Evolutionary conservation across 495 filamentous ascomycete species (phyloP).

Genomic region (Hypoxylon perforatum): DNA sequence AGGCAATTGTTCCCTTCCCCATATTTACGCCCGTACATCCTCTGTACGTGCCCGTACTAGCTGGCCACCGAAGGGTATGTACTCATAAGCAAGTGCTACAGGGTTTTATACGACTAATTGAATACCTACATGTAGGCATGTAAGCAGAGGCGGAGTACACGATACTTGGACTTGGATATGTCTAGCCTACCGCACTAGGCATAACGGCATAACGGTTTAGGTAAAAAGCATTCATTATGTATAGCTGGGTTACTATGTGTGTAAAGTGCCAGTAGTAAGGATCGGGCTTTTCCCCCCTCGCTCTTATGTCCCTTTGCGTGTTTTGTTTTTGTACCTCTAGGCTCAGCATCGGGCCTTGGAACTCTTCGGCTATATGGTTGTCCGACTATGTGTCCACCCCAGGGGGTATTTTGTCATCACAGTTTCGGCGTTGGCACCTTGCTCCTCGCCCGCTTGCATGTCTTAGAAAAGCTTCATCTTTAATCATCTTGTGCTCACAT

Average conservation of each 20-base stretch:
- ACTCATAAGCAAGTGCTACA: not conserved
- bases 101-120: no score
- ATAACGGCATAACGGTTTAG: constrained; percentile 2
- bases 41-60: constrained; percentile 14
- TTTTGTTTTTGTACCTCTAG: constrained; percentile 3
- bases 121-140: no score
- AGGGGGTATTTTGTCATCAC: constrained; percentile 1
- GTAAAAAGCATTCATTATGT: constrained; percentile 1
- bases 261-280: constrained; percentile 28
- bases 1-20: constrained; percentile 24
- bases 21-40: constrained; percentile 36
- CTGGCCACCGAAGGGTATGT: not conserved
- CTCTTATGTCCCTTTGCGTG: constrained; percentile 19
- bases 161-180: not conserved
- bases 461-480: constrained; percentile 18
- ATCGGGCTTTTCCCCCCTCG: constrained; percentile 26
- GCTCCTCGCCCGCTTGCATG: constrained; percentile 7
- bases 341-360: constrained; percentile 27
- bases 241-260: constrained; percentile 10
- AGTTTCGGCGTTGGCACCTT: constrained; percentile 19
- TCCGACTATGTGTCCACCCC: constrained; percentile 14
- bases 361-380: constrained; percentile 27
- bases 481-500: constrained; percentile 1
- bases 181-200: not conserved
- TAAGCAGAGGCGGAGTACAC: no score